These are phyloP conservation scores for Cryphonectria radicalis DNA, from an alignment of 2,329 filamentous ascomycete genomes.

Conservation along the genomic window DNA sequence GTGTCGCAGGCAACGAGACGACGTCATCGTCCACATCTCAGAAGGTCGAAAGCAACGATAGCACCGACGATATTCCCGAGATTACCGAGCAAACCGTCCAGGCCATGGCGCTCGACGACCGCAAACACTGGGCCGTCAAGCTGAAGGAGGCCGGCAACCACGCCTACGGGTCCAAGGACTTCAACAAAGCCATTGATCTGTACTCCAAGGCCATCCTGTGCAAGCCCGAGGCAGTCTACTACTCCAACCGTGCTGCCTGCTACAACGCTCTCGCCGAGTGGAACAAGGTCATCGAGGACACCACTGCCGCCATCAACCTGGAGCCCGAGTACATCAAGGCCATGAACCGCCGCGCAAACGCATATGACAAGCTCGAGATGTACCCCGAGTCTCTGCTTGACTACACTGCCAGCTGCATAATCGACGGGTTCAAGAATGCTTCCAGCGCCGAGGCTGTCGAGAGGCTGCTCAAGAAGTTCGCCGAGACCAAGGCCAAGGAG, in stretches of 20 bases:
- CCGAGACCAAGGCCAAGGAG: slow-evolving; percentile 88
- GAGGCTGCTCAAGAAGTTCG: slow-evolving; percentile 92
- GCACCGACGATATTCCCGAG: slow-evolving; percentile 72
- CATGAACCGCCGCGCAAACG: slow-evolving; percentile 92
- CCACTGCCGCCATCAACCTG: slow-evolving; percentile 89
- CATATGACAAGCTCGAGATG: slow-evolving; percentile 90
- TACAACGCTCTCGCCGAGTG: slow-evolving; percentile 92
- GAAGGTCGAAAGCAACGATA: slow-evolving; percentile 58
- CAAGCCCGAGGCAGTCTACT: slow-evolving; percentile 97
- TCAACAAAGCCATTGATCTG: slow-evolving; percentile 89
- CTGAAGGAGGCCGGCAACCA: slow-evolving; percentile 96
- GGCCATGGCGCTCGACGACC: slow-evolving; percentile 63
- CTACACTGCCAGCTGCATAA: slow-evolving; percentile 98
- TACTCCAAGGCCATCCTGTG: slow-evolving; percentile 96
- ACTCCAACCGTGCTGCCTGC: slow-evolving; percentile 97
- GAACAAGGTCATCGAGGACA: slow-evolving; percentile 97
- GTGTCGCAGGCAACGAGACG: slow-evolving; percentile 39
- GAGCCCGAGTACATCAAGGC: slow-evolving; percentile 98
- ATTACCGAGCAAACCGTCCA: slow-evolving; percentile 61
- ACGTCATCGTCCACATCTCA: slow-evolving; percentile 41
- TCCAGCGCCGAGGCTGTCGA: slow-evolving; percentile 88
- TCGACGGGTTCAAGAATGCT: slow-evolving; percentile 95
- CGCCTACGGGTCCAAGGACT: slow-evolving; percentile 92
- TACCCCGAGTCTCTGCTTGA: slow-evolving; percentile 95
- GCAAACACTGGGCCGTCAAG: slow-evolving; percentile 85